A percentile compares a stretch with the other conserved stretches of the same genome.
Conservation (phyloP, 139 green algal genomes). For the Chlamydomonas eustigma region DNA sequence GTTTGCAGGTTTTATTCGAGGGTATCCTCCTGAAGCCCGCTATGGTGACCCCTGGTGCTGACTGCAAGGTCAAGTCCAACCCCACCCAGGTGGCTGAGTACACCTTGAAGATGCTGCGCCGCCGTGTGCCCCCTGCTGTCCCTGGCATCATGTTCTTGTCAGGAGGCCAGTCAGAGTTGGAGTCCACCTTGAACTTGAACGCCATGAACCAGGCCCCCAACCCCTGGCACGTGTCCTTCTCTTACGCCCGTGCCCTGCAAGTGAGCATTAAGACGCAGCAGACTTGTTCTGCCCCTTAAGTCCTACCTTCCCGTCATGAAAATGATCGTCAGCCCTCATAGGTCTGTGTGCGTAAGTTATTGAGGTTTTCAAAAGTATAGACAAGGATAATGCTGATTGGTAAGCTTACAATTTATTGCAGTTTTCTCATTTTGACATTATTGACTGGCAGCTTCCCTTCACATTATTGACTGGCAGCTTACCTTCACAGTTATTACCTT, state of each 20-base stretch:
- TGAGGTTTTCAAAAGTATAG: no score
- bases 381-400: no score
- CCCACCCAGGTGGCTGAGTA: conserved; percentile 88
- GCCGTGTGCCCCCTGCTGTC: conserved; percentile 94
- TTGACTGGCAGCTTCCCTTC: no score
- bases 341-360: no score
- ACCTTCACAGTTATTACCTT: no score
- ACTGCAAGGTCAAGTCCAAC: conserved; percentile 65
- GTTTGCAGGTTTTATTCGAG: conserved; percentile 90
- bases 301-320: no score
- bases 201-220: conserved; percentile 99
- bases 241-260: conserved; percentile 97
- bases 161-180: conserved; percentile 97
- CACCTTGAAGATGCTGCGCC: conserved; percentile 92
- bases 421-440: no score
- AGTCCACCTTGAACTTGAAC: conserved; percentile 99
- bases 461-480: no score
- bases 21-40: conserved; percentile 99
- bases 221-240: conserved; percentile 99
- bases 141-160: conserved; percentile 99
- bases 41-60: conserved; percentile 98
- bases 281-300: no score
- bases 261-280: no score
- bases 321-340: no score
- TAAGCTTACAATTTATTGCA: no score